Evolutionary conservation across 2,329 filamentous ascomycete genomes (phyloP).

Genomic region (Neopestalotiopsis rosae): DNA sequence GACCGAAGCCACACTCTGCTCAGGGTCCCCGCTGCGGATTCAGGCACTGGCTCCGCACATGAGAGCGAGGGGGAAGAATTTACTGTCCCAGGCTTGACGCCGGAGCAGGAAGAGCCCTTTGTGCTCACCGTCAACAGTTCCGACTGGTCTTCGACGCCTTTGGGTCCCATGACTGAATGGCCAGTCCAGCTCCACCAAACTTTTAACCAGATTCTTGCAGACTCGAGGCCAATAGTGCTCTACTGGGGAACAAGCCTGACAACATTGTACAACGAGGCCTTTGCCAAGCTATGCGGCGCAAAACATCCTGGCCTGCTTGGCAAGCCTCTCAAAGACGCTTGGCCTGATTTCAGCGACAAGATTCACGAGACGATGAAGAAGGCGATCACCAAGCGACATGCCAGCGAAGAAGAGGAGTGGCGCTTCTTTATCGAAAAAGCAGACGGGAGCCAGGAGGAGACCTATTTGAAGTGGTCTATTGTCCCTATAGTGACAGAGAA

Average conservation of each 20-base stretch:
- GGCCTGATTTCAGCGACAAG: conserved; percentile 54
- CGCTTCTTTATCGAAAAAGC: conserved; percentile 49
- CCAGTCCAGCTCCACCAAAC: conserved; percentile 50
- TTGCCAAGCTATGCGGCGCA: conserved; percentile 65
- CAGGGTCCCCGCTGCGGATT: conserved; percentile 17
- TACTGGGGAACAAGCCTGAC: conserved; percentile 69
- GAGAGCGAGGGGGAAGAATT: conserved; percentile 26
- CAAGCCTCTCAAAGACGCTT: conserved; percentile 61
- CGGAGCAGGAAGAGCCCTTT: conserved; percentile 43
- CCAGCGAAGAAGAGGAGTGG: conserved; percentile 48
- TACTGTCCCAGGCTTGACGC: conserved; percentile 40
- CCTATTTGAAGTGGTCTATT: conserved; percentile 54
- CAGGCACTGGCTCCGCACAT: background rate
- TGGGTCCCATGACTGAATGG: conserved; percentile 54
- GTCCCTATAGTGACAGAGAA: conserved; percentile 50
- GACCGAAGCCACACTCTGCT: conserved; percentile 22
- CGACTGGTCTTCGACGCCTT: conserved; percentile 52
- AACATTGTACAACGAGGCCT: conserved; percentile 76
- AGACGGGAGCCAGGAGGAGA: conserved; percentile 50
- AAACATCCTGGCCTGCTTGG: conserved; percentile 70
- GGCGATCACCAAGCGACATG: conserved; percentile 37
- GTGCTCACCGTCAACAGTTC: conserved; percentile 46
- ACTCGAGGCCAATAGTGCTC: conserved; percentile 58
- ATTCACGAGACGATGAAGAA: conserved; percentile 45
- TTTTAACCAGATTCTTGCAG: conserved; percentile 48